Percentiles rank a stretch among this genome's conserved stretches.
These are phyloP conservation scores for Papilionanthe hybrid DNA, from an alignment of 116 monocot species.

Conservation along the genomic window DNA sequence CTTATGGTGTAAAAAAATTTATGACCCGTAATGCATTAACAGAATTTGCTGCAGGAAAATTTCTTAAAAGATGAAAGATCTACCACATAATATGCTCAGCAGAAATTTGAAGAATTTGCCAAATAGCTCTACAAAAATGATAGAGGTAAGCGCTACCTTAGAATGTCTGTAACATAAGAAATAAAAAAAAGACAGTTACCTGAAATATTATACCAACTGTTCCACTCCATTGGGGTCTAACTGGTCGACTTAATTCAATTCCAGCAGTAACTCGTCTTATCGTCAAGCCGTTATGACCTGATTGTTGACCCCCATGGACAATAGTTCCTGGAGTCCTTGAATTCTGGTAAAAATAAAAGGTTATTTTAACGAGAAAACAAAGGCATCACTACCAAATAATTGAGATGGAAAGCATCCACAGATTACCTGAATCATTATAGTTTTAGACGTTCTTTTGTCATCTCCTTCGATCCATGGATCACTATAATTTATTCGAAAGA, in stretches of 20 bases:
- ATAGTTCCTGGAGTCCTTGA: slow-evolving; percentile 93
- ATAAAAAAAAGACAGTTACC: slow-evolving; percentile 29
- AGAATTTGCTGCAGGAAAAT: too few species aligned
- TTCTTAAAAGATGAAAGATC: neutral
- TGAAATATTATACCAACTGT: slow-evolving; percentile 84
- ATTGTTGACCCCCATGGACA: slow-evolving; percentile 75
- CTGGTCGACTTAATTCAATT: slow-evolving; percentile 81
- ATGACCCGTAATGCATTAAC: too few species aligned
- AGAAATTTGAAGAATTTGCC: neutral
- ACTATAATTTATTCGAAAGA: slow-evolving; percentile 90
- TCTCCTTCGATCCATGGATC: slow-evolving; percentile 99
- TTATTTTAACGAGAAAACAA: neutral
- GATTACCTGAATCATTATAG: slow-evolving; percentile 85
- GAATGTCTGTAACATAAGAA: neutral
- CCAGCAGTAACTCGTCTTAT: slow-evolving; percentile 83
- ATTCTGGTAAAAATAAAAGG: slow-evolving; percentile 44
- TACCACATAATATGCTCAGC: neutral
- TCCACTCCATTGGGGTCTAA: slow-evolving; percentile 97
- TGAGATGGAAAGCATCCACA: slow-evolving; percentile 5
- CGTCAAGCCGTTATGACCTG: slow-evolving; percentile 49
- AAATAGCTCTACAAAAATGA: neutral
- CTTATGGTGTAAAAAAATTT: too few species aligned
- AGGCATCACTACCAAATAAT: slow-evolving; percentile 1
- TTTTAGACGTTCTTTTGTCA: slow-evolving; percentile 90
- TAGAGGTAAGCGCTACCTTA: neutral